A percentile compares a stretch with the other conserved stretches of the same genome.
Evolutionary conservation across 73 alveolate genomes (phyloP).

Genomic region (Tetrahymena borealis): DNA sequence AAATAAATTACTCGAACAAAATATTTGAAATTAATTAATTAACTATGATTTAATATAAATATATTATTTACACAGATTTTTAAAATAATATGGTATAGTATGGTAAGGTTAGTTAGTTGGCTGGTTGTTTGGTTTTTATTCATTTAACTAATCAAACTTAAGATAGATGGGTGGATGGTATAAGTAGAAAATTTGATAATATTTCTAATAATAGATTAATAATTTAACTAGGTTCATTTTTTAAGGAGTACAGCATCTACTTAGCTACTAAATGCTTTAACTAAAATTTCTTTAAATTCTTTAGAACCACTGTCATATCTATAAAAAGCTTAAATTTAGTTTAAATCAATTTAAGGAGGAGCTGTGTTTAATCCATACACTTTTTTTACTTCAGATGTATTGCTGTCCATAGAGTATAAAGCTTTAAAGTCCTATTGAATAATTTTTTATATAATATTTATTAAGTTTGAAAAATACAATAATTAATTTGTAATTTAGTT

Average conservation of each 20-base stretch:
- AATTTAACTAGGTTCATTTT: background rate
- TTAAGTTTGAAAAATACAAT: too few species aligned
- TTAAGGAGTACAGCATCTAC: background rate
- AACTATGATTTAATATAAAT: too few species aligned
- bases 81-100: too few species aligned
- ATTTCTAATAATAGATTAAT: background rate
- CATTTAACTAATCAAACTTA: too few species aligned
- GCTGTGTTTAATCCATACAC: background rate
- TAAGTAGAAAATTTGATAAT: background rate
- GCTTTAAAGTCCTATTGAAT: background rate
- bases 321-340: background rate
- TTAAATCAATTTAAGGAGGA: background rate
- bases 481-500: too few species aligned
- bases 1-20: too few species aligned
- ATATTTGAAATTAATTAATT: too few species aligned
- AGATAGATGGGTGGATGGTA: too few species aligned
- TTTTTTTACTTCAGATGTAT: background rate
- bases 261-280: background rate
- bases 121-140: too few species aligned
- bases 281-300: background rate
- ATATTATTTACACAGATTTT: too few species aligned
- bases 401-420: background rate
- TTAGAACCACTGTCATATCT: background rate
- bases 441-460: too few species aligned
- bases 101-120: too few species aligned